Evolutionary conservation across 768 basidiomycete species (phyloP), one percentile per base, ranked within the genome.

Genomic region (Symmetrospora coprosmae): DNA sequence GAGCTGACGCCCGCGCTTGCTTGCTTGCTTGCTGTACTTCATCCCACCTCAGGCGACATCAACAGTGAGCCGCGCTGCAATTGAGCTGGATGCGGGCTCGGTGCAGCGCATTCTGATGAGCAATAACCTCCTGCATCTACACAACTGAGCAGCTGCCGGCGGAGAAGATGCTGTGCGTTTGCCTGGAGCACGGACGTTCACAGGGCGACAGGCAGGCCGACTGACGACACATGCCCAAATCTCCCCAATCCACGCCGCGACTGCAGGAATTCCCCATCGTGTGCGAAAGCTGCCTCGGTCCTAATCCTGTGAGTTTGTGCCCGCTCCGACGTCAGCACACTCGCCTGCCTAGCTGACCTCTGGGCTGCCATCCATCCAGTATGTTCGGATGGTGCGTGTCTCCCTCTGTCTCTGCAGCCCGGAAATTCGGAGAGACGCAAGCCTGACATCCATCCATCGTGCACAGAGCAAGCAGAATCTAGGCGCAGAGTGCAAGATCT

Each of bases 401-500:
- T 34, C 25, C 16, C 14, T 43, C 21, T 27, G 47, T 23, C 27
- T 23, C 31, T 64, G 55, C 19, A 5, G 27, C 60, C 43, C 47
- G 3, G n/a, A n/a, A n/a, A n/a, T n/a, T n/a, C n/a, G n/a, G n/a
- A n/a, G n/a, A n/a, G n/a, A n/a, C n/a, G n/a, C n/a, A n/a, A n/a
- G n/a, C n/a, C n/a, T n/a, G n/a, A n/a, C n/a, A 28, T 43, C 21
- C 21, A 28, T 21, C 28, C 38, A 45, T 7, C 47, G 13, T 49
- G 17, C 63, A 38, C 39, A 96, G 92, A 88, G 87, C 5, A 97
- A 96, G 74, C 94, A 97, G 79, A 86, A 90, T 70, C 92, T 86
- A 64, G 94, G 90, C 3, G 80, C 85, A 27, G 89, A 89, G 52
- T 99, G 94, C 74, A 96, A 96, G 65, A 92, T 92, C 52, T 99